phyloP scores from a whole-genome alignment of 768 basidiomycete genomes.

The Collybia sp. region DNA sequence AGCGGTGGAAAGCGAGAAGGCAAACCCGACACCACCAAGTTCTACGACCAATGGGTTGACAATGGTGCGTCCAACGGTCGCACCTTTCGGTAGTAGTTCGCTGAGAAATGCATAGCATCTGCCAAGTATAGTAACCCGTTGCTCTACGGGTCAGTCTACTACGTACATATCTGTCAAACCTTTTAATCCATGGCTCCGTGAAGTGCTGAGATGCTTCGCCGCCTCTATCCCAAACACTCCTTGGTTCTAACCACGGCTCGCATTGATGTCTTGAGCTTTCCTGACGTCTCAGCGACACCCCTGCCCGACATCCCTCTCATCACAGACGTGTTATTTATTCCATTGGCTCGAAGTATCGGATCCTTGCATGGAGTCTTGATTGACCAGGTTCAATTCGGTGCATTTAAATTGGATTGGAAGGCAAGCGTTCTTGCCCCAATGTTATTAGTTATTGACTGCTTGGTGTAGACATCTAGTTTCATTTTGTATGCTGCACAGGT shows the following conservation, averaged over 20 bases:
- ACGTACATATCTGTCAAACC: neutral
- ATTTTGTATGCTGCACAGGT: conserved; percentile 50
- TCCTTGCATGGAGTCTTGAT: conserved; percentile 47
- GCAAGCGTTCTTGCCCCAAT: conserved; percentile 26
- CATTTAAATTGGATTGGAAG: conserved; percentile 54
- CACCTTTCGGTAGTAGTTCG: neutral
- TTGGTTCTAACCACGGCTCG: conserved; percentile 48
- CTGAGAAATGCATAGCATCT: conserved; percentile 34
- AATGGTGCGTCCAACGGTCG: conserved; percentile 30
- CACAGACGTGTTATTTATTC: conserved; percentile 42
- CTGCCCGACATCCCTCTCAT: conserved; percentile 46
- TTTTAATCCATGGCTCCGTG: conserved; percentile 3
- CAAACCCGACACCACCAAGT: conserved; percentile 10
- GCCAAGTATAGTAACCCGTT: conserved; percentile 42
- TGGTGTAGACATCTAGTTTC: conserved; percentile 47
- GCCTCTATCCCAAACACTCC: conserved; percentile 58
- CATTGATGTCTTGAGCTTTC: conserved; percentile 46
- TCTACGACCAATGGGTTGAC: conserved; percentile 50
- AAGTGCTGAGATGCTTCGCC: conserved; percentile 44
- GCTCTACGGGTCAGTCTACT: conserved; percentile 36
- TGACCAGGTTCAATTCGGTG: conserved; percentile 48
- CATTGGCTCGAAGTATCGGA: conserved; percentile 37
- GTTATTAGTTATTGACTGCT: neutral
- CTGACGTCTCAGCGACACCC: conserved; percentile 40
- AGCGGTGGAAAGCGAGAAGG: conserved; percentile 20